phyloP scores from a whole-genome alignment of 805 yeast species.

The Hanseniaspora meyeri region DNA sequence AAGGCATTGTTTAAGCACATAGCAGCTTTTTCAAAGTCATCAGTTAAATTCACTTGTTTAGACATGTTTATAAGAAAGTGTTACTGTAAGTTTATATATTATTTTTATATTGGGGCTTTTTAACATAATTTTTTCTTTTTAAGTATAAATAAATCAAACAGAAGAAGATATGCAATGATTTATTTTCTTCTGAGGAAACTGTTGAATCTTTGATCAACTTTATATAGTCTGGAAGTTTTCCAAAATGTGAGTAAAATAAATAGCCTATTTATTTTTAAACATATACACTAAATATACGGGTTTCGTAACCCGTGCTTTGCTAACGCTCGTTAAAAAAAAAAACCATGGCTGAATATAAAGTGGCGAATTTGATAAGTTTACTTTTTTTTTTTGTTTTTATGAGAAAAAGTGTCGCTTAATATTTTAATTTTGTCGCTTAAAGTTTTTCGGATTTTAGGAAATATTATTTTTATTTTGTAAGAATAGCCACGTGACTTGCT shows the following conservation, averaged over 20 bases:
- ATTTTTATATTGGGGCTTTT: neutral
- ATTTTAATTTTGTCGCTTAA: neutral
- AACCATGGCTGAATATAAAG: neutral
- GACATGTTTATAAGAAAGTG: neutral
- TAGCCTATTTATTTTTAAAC: neutral
- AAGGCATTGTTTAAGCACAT: constrained; percentile 11
- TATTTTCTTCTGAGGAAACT: no score
- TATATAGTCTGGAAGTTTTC: neutral
- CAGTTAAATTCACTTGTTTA: constrained; percentile 17
- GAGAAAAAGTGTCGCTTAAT: no score
- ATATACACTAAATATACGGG: no score
- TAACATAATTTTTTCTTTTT: neutral
- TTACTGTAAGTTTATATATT: neutral
- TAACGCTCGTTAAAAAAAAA: neutral
- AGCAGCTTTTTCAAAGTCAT: constrained; percentile 12
- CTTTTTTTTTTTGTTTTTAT: no score
- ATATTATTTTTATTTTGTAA: no score
- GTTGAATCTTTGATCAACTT: no score
- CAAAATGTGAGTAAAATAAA: no score
- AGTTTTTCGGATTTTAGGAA: neutral
- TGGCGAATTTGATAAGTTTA: no score
- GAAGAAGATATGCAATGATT: neutral
- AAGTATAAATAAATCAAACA: no score
- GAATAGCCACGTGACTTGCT: no score
- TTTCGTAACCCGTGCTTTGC: no score